Conservation (phyloP, 345 rosid species). For the Pelargonium nanum region DNA sequence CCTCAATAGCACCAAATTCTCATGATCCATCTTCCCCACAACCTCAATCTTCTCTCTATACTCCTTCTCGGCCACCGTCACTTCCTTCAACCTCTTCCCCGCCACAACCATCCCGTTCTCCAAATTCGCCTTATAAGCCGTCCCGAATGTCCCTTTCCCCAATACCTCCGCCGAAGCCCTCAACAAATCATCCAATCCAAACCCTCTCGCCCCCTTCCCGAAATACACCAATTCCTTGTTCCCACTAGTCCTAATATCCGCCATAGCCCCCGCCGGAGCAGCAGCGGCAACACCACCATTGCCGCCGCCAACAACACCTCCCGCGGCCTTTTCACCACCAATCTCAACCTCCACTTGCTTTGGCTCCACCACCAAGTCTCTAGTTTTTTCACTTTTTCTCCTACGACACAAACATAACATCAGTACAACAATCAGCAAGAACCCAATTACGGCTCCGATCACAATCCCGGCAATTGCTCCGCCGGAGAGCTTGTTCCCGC, state of each 20-base stretch:
- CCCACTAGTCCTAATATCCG: conserved; percentile 13
- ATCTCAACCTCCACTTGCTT: conserved; percentile 12
- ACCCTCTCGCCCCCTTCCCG: conserved; percentile 39
- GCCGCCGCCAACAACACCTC: too few species aligned
- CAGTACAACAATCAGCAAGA: conserved; percentile 34
- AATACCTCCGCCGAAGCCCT: conserved; percentile 89
- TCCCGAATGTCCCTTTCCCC: conserved; percentile 86
- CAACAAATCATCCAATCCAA: conserved; percentile 70
- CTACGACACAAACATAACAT: conserved; percentile 37
- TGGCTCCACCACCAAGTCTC: conserved; percentile 10
- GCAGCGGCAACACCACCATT: neutral
- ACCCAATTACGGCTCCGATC: conserved; percentile 37
- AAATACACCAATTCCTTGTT: conserved; percentile 56
- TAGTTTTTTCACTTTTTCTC: conserved; percentile 20
- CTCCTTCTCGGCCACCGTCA: conserved; percentile 50
- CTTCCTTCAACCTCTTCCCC: conserved; percentile 84
- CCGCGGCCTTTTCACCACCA: conserved; percentile 9
- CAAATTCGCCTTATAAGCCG: conserved; percentile 75
- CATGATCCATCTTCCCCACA: conserved; percentile 62
- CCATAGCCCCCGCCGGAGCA: conserved; percentile 2
- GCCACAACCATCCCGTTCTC: conserved; percentile 61
- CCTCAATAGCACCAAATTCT: conserved; percentile 39
- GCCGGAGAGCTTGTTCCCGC: conserved; percentile 32
- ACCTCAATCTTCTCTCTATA: conserved; percentile 55
- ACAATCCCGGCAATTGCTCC: conserved; percentile 69